A percentile compares a stretch with the other conserved stretches of the same genome.
Evolutionary conservation across 176 grass and related monocot genomes (phyloP).

Genomic region (Zea luxurians): DNA sequence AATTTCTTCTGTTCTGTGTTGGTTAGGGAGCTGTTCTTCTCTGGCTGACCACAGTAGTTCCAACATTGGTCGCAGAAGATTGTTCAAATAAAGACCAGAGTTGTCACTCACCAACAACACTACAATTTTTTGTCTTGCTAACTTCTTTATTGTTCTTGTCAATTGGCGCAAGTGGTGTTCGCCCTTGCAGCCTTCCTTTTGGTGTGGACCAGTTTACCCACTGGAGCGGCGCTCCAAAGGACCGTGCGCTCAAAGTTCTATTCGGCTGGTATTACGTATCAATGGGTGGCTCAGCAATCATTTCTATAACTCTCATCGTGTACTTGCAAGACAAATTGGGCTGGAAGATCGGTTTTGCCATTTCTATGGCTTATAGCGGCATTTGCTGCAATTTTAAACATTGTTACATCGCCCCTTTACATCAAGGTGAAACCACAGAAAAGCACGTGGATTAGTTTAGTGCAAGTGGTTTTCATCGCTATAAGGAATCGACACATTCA

Average conservation of each 20-base stretch:
- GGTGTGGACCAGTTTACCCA: slow-evolving; percentile 36
- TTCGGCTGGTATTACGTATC: slow-evolving; percentile 38
- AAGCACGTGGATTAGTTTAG: slow-evolving; percentile 14
- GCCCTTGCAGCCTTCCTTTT: slow-evolving; percentile 35
- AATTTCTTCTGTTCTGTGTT: not conserved
- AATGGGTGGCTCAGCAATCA: slow-evolving; percentile 11
- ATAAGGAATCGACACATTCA: not conserved
- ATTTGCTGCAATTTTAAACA: not conserved
- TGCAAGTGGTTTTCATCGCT: slow-evolving; percentile 15
- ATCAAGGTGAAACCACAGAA: slow-evolving; percentile 18
- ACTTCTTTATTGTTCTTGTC: slow-evolving; percentile 1
- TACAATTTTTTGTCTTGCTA: slow-evolving; percentile 4
- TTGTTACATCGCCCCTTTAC: slow-evolving; percentile 15
- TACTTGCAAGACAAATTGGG: slow-evolving; percentile 36
- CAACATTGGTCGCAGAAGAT: not conserved
- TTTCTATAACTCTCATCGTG: slow-evolving; percentile 32
- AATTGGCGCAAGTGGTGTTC: slow-evolving; percentile 29
- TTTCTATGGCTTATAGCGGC: slow-evolving; percentile 25
- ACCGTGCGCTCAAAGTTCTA: slow-evolving; percentile 11
- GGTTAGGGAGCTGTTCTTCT: slow-evolving; percentile 33
- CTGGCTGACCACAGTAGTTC: slow-evolving; percentile 32
- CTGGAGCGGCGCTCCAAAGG: not conserved
- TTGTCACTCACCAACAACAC: not conserved
- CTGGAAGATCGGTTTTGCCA: slow-evolving; percentile 38
- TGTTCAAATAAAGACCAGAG: not conserved